Conservation (phyloP, 305 asterid genomes). For the Fraxinus greggii region DNA sequence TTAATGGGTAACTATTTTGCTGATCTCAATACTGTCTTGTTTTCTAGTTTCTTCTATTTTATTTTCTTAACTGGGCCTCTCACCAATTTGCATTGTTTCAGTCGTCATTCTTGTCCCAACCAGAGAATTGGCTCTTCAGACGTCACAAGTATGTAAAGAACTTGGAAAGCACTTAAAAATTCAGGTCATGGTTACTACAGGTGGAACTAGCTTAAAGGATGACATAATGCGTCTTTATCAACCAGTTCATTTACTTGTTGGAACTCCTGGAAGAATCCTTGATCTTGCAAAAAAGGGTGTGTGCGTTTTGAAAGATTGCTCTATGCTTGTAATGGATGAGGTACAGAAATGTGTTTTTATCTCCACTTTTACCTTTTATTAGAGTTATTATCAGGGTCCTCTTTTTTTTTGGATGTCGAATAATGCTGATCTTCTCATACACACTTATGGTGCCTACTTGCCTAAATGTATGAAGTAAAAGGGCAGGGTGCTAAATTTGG, state of each 20-base stretch:
- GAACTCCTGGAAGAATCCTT: constrained; percentile 96
- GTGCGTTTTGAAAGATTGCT: constrained; percentile 66
- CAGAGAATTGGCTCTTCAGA: constrained; percentile 95
- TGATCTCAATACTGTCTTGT: background rate
- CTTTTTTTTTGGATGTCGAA: background rate
- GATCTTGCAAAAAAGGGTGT: constrained; percentile 84
- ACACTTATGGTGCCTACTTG: background rate
- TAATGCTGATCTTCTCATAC: background rate
- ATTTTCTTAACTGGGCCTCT: constrained; percentile 17
- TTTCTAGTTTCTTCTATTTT: background rate
- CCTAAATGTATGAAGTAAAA: background rate
- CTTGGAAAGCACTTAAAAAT: constrained; percentile 86
- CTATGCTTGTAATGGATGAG: constrained; percentile 92
- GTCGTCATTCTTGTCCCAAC: constrained; percentile 94
- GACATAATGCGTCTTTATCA: constrained; percentile 97
- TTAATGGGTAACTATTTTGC: background rate
- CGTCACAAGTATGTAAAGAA: constrained; percentile 96
- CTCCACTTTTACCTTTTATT: background rate
- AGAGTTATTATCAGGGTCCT: background rate
- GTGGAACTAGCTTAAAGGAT: constrained; percentile 95
- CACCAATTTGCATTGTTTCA: constrained; percentile 37
- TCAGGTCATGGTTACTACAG: constrained; percentile 92
- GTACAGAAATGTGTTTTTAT: constrained; percentile 31
- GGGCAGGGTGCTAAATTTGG: background rate
- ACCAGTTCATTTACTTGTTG: constrained; percentile 95